Base-by-base conservation (phyloP, 2,329 filamentous ascomycete genomes). In the Cercospora janseana region DNA sequence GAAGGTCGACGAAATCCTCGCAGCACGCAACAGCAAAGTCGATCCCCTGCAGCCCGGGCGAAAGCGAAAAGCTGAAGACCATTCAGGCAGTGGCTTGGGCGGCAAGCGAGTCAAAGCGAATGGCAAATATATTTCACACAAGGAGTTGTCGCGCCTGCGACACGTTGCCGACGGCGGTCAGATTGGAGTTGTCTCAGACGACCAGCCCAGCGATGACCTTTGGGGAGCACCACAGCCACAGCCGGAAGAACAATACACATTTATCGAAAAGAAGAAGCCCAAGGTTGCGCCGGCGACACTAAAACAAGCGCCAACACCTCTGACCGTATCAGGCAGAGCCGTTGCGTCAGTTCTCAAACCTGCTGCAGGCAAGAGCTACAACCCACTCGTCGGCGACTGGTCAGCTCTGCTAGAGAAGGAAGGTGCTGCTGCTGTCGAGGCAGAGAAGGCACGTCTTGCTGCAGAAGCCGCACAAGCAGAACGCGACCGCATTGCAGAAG, bases 1-100 rank as follows among this genome's bases (percentile, higher is more conserved):
- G 60, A 95, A 89, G 71, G 84, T 85, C 57, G 92, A 98, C 67
- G 88, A 97, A 66, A 97, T 98, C 57, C 83, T 98, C 61, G 84
- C 86, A 23, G 79, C 85, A 63, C 85, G 93, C 55, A 42, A 47
- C 32, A 96, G 91, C 27, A 84, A 83, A 9, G 79, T 97, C 6
- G 86, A 89, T 3, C 85, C 87, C 9, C 80, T 98, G 5, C 79
- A 87, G 18, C 79, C 81, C 56, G 49, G 51, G 15, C 83, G 86
- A 61, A 98, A 97, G 74, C 84, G 92, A 10, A 68, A 66, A 49
- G 79, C 82, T 41, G 86, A 82, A 63, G 82, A 86, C 7, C 83
- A 82, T 13, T 83, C 94, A 64, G 51, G 37, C 2, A 53, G 50
- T 26, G 54, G 46, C 9, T 74, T 92, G 26, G 72, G 91, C 41